phyloP scores from a whole-genome alignment of 495 filamentous ascomycete species.

The Penicillium salamii region DNA sequence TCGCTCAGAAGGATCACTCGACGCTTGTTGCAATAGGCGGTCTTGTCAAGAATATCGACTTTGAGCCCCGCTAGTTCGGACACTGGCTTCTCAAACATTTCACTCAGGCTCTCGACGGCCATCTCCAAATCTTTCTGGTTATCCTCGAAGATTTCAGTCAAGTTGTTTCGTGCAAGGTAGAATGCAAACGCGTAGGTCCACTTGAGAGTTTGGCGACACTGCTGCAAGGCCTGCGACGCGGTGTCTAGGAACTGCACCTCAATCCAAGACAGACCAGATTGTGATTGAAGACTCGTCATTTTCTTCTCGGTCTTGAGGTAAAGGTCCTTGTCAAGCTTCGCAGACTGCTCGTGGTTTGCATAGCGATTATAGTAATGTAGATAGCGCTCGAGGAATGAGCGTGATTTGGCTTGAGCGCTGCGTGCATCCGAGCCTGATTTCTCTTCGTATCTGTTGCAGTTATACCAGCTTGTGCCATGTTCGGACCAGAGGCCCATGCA shows the following conservation, averaged over 20 bases:
- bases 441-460: slow-evolving; percentile 96
- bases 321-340: slow-evolving; percentile 94
- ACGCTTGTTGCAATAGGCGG: slow-evolving; percentile 89
- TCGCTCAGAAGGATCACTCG: slow-evolving; percentile 85
- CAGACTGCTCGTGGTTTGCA: slow-evolving; percentile 97
- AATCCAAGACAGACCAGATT: slow-evolving; percentile 97
- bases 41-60: slow-evolving; percentile 98
- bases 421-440: slow-evolving; percentile 88
- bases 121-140: slow-evolving; percentile 98
- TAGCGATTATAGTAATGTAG: slow-evolving; percentile 99
- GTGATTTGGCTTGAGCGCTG: slow-evolving; percentile 84
- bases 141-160: slow-evolving; percentile 96
- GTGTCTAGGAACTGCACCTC: slow-evolving; percentile 95
- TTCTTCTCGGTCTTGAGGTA: slow-evolving; percentile 97
- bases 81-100: slow-evolving; percentile 97
- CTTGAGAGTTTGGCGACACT: slow-evolving; percentile 93
- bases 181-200: slow-evolving; percentile 99
- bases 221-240: slow-evolving; percentile 90
- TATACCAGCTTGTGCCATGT: slow-evolving; percentile 99
- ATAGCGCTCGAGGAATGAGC: slow-evolving; percentile 87
- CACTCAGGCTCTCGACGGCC: slow-evolving; percentile 89
- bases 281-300: slow-evolving; percentile 91
- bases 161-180: slow-evolving; percentile 91
- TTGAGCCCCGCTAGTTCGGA: slow-evolving; percentile 80
- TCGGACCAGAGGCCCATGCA: slow-evolving; percentile 99